Base-by-base conservation (phyloP, 2,329 filamentous ascomycete species). In the Dothideomycetidae sp. region DNA sequence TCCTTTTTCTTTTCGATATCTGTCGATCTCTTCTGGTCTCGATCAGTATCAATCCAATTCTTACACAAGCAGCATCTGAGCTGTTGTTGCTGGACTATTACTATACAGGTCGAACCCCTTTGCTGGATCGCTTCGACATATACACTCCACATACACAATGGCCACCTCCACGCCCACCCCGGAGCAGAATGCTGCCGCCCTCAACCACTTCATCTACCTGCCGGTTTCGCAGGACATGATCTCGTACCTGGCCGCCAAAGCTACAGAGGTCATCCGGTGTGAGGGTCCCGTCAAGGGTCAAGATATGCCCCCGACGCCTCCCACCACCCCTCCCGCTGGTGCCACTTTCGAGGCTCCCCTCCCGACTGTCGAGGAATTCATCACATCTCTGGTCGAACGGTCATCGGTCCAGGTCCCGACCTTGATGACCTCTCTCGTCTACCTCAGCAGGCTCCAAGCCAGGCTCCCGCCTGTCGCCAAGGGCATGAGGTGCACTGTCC, bases 391-490 rank as follows among this genome's bases (percentile, higher is more conserved):
- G 18, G 86, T 96, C 44, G 75, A 83, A 53, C 80, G 81, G 43
- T 96, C 88, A 47, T 93, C 94, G 58, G 90, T 96, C 18, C 88
- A 96, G 67, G 86, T 94, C 37, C 83, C 90, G 10, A 98, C 90
- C 5, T 72, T 98, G 48, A 96, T 98, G 90, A 88, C 84, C 23
- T 86, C 86, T 5, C 72, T 98, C 29, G 85, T 96, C 57, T 98
- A 94, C 68, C 78, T 98, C 40, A 75, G 73, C 53, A 75, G 86
- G 43, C 73, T 98, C 53, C 81, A 79, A 62, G 71, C 78, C 36
- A 78, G 82, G 49, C 75, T 98, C 17, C 88, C 92, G 48, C 82
- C 88, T 42, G 85, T 93, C 55, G 88, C 90, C 50, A 93, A 93
- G 64, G 90, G 90, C 46, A 83, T 96, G 63, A 78, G 81, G 51